Conservation (phyloP, 2,329 filamentous ascomycete genomes). For the Samsoniella hepiali region DNA sequence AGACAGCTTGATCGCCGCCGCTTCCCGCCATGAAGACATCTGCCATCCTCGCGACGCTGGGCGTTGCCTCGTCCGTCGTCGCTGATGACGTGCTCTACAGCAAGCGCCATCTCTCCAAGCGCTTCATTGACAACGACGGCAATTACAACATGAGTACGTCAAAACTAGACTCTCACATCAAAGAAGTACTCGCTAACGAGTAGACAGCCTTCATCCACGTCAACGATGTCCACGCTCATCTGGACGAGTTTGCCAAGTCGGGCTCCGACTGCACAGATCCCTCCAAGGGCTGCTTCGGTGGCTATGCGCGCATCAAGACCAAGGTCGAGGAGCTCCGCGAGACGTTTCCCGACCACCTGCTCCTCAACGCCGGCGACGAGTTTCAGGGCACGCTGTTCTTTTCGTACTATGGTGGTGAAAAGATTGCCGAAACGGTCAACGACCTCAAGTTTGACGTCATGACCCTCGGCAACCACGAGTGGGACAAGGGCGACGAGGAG, state of each 20-base stretch:
- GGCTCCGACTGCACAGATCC: slow-evolving; percentile 60
- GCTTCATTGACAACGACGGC: slow-evolving; percentile 45
- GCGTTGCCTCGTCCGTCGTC: slow-evolving; percentile 28
- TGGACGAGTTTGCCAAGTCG: slow-evolving; percentile 59
- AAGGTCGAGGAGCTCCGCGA: slow-evolving; percentile 55
- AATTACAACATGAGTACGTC: slow-evolving; percentile 51
- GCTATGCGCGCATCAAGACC: slow-evolving; percentile 62
- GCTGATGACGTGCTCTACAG: slow-evolving; percentile 49
- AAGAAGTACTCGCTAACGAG: neutral
- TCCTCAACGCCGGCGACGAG: slow-evolving; percentile 66
- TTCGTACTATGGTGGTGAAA: slow-evolving; percentile 63
- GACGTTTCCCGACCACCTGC: slow-evolving; percentile 57
- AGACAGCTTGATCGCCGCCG: neutral
- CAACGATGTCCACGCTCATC: slow-evolving; percentile 66
- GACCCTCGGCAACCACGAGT: slow-evolving; percentile 67
- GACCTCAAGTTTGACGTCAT: slow-evolving; percentile 64
- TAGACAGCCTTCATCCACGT: slow-evolving; percentile 60
- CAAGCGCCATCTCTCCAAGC: slow-evolving; percentile 43
- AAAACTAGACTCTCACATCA: neutral
- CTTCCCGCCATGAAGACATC: slow-evolving; percentile 22
- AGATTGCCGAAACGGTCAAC: slow-evolving; percentile 65
- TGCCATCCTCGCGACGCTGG: slow-evolving; percentile 27
- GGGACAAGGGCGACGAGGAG: slow-evolving; percentile 61
- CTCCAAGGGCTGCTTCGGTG: slow-evolving; percentile 58
- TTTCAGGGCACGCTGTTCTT: slow-evolving; percentile 69